A percentile compares a stretch with the other conserved stretches of the same genome.
phyloP scores from a whole-genome alignment of 805 yeast species.

The Crinitomyces ghanaensis region DNA sequence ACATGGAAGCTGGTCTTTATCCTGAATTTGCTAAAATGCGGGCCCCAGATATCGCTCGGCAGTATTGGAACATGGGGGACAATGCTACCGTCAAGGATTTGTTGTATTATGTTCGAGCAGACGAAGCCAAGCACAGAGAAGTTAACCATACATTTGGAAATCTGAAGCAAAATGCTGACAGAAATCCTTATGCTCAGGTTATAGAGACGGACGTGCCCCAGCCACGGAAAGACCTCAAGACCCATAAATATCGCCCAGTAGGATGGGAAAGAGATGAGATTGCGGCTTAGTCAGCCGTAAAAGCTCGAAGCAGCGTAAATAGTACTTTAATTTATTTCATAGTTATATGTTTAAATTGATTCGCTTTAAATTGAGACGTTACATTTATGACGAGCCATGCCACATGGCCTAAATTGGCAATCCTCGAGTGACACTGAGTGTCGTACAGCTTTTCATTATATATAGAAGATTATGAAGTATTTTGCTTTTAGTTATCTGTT shows the following conservation, averaged over 20 bases:
- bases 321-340: too few species aligned
- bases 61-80: constrained; percentile 50
- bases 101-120: constrained; percentile 54
- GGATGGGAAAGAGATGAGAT: constrained; percentile 29
- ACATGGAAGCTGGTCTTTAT: constrained; percentile 38
- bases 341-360: too few species aligned
- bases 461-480: too few species aligned
- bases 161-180: constrained; percentile 38
- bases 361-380: too few species aligned
- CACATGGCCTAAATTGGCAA: too few species aligned
- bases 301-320: too few species aligned
- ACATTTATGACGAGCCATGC: too few species aligned
- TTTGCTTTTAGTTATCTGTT: too few species aligned
- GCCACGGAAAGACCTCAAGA: constrained; percentile 24
- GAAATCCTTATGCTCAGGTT: constrained; percentile 56
- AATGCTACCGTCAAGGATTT: constrained; percentile 47
- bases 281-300: constrained; percentile 17
- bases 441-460: too few species aligned
- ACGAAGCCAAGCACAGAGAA: constrained; percentile 70
- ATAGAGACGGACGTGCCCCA: constrained; percentile 26
- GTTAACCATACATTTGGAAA: constrained; percentile 71
- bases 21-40: constrained; percentile 33
- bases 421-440: too few species aligned
- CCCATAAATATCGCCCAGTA: constrained; percentile 17
- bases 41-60: constrained; percentile 40